Percentiles rank a stretch among this genome's conserved stretches.
Conservation (phyloP, 208 protist genomes). For the Vickermania ingenoplastis region DNA sequence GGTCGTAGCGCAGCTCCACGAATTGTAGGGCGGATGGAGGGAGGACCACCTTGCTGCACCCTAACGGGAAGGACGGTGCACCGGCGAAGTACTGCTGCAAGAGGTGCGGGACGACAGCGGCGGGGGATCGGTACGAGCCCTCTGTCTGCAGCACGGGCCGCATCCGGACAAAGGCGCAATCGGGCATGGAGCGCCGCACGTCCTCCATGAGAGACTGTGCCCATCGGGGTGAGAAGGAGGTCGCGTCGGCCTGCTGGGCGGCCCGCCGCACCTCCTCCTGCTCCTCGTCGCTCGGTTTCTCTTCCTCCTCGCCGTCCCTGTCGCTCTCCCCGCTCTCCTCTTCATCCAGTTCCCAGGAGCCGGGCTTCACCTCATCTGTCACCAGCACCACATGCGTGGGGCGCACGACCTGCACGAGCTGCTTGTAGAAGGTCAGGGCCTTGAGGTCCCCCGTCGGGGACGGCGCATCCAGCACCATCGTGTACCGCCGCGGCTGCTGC, state of each 20-base stretch:
- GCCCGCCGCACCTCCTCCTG: constrained; percentile 13
- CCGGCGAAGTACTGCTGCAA: constrained; percentile 67
- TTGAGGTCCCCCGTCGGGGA: constrained; percentile 37
- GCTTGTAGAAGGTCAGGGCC: constrained; percentile 61
- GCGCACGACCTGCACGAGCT: constrained; percentile 50
- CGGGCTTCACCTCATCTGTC: background rate
- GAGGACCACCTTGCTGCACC: constrained; percentile 68
- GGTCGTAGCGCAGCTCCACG: constrained; percentile 21
- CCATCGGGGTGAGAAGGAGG: background rate
- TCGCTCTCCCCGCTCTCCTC: too few relatives aligned
- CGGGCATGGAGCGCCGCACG: constrained; percentile 54
- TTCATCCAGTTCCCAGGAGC: background rate
- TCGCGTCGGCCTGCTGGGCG: background rate
- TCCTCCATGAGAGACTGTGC: constrained; percentile 11
- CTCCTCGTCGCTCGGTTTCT: background rate
- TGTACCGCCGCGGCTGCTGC: constrained; percentile 8
- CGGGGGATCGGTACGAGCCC: constrained; percentile 10
- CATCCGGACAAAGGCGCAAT: constrained; percentile 51
- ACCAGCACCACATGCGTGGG: constrained; percentile 74
- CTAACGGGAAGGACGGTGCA: constrained; percentile 24
- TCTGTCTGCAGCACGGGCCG: background rate
- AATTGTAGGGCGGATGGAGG: constrained; percentile 36
- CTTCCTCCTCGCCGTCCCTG: constrained; percentile 12
- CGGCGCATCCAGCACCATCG: constrained; percentile 65
- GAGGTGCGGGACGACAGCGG: constrained; percentile 6